A percentile compares a stretch with the other conserved stretches of the same genome.
Evolutionary conservation across 768 basidiomycete species (phyloP).

Genomic region (Naematelia aurantialba): DNA sequence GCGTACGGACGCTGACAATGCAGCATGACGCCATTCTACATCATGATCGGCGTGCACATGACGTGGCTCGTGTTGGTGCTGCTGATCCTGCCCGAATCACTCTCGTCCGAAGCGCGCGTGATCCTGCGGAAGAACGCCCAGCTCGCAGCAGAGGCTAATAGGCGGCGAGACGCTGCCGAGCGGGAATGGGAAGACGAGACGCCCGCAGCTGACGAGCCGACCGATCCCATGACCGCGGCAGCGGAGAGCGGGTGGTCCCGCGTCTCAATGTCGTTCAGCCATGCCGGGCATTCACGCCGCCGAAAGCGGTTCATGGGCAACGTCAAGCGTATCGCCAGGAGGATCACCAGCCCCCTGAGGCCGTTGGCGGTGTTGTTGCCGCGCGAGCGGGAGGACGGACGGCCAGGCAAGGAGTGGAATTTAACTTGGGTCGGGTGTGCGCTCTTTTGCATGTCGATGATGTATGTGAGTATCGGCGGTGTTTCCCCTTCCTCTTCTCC

Average conservation of each 20-base stretch:
- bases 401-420: conserved; percentile 63
- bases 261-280: background rate
- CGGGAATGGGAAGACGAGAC: conserved; percentile 46
- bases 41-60: conserved; percentile 57
- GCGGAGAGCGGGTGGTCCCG: background rate
- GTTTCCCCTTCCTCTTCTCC: no score
- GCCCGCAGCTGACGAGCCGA: conserved; percentile 11
- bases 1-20: background rate
- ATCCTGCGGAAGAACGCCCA: conserved; percentile 33
- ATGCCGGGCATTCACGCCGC: conserved; percentile 16
- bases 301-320: conserved; percentile 34
- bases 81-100: conserved; percentile 60
- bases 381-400: conserved; percentile 48
- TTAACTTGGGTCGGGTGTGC: conserved; percentile 65
- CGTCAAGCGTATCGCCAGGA: conserved; percentile 45
- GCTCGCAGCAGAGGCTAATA: conserved; percentile 21
- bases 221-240: background rate
- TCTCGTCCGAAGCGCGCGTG: conserved; percentile 57
- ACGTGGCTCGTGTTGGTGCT: conserved; percentile 61
- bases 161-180: conserved; percentile 35
- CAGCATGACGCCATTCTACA: conserved; percentile 66
- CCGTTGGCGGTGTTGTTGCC: conserved; percentile 72
- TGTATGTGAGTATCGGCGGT: conserved; percentile 56
- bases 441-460: conserved; percentile 63
- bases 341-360: conserved; percentile 56